Evolutionary conservation across 2,329 filamentous ascomycete species (phyloP).

Genomic region (Ceratocystiopsis sp.): DNA sequence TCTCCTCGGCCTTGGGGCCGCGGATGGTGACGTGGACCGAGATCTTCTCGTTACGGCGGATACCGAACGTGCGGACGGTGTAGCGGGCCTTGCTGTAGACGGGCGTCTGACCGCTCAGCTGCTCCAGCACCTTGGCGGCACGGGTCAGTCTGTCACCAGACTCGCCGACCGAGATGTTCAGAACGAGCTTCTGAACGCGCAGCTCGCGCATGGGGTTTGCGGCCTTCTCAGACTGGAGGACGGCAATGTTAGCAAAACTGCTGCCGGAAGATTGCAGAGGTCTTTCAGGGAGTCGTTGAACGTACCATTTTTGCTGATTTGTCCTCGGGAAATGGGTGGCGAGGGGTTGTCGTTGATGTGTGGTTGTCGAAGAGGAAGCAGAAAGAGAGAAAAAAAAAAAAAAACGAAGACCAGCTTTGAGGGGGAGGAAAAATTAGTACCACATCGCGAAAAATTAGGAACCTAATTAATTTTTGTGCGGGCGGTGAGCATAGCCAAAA

Average conservation of each 20-base stretch:
- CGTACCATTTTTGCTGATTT: slow-evolving; percentile 21
- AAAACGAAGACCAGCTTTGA: not conserved
- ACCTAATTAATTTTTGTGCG: not conserved
- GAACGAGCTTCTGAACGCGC: slow-evolving; percentile 97
- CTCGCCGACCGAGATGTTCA: slow-evolving; percentile 99
- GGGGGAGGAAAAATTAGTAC: slow-evolving; percentile 5
- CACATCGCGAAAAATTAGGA: not conserved
- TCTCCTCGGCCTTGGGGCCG: slow-evolving; percentile 93
- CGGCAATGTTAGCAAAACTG: not conserved
- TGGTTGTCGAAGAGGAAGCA: slow-evolving; percentile 2
- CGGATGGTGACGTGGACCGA: slow-evolving; percentile 98
- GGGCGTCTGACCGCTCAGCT: slow-evolving; percentile 97
- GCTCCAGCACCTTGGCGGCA: slow-evolving; percentile 99
- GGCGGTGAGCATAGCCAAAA: not conserved
- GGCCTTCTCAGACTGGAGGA: slow-evolving; percentile 59
- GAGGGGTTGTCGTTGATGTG: slow-evolving; percentile 4
- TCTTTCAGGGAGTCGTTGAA: not conserved
- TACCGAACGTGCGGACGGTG: slow-evolving; percentile 99
- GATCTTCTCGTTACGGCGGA: slow-evolving; percentile 99
- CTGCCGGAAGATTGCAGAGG: too few relatives aligned
- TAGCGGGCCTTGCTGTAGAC: slow-evolving; percentile 99
- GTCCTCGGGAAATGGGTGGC: slow-evolving; percentile 1
- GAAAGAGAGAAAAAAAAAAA: slow-evolving; percentile 1
- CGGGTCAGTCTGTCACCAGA: slow-evolving; percentile 99
- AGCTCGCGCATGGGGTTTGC: slow-evolving; percentile 99